Evolutionary conservation across 169 alveolate species (phyloP), one percentile per base, ranked within the genome.

Genomic region (Eimeria falciformis): DNA sequence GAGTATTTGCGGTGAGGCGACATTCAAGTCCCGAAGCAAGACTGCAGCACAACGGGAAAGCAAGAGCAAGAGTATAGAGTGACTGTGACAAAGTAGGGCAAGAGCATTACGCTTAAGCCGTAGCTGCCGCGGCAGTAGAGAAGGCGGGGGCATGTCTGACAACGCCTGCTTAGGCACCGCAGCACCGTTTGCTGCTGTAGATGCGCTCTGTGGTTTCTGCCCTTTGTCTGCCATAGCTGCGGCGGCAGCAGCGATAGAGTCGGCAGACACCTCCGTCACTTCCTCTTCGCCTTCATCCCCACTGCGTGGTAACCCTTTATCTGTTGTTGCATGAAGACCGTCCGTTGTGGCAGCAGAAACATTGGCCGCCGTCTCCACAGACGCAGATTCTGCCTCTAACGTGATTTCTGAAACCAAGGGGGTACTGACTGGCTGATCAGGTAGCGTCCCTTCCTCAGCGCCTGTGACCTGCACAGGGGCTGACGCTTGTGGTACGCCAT

Each of bases 121-220:
- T 21, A 81, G 33, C 53, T 81, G 90, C 77, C 90, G 90, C 29
- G 90, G 90, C 21, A 81, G 45, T 71, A 81, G 37, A 27, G 90
- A 9, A 17, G 90, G 90, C 25, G 90, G 90, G 23, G 90, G 90
- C 90, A 81, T 81, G 43, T 81, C 90, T 56, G 90, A 81, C 53
- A 40, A 43, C 90, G 53, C 9, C 40, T 11, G 23, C 56, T 14
- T 27, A 0, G 62, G 5, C 5, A 25, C 25, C 14, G 40, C 14
- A 1, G 78, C 45, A 6, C 56, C 43, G 23, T 45, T 46, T 21
- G 21, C 78, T 6, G 29, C 21, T 55, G 58, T 5, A 21, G 46
- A 40, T 23, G 77, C 77, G 37, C 53, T 65, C 37, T 1, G 75
- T 14, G 37, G 56, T 40, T 47, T 33, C 40, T 33, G 23, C 2